These are phyloP conservation scores for Teratosphaeriaceae sp. DNA, from an alignment of 2,329 filamentous ascomycete genomes.

Conservation along the genomic window DNA sequence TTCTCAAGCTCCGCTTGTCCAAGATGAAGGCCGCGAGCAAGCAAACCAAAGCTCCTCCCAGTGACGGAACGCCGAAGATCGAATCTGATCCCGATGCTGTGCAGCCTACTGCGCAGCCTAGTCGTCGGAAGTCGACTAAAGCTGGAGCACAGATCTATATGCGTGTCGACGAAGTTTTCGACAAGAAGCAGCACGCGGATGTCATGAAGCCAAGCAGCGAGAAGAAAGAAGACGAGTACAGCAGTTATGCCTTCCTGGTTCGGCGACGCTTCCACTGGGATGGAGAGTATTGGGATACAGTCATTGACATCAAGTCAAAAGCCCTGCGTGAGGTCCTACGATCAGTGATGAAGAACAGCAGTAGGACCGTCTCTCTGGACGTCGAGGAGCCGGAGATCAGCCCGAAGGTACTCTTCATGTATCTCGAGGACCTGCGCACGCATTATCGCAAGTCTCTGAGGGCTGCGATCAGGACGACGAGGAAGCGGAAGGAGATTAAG, in stretches of 20 bases:
- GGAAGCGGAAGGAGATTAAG: slow-evolving; percentile 56
- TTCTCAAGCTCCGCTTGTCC: no score
- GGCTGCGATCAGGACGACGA: slow-evolving; percentile 48
- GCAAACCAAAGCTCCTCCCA: no score
- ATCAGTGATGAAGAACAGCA: slow-evolving; percentile 66
- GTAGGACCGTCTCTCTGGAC: slow-evolving; percentile 73
- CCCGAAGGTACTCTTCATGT: slow-evolving; percentile 48
- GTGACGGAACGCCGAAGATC: no score
- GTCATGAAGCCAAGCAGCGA: slow-evolving; percentile 61
- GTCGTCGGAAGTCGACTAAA: slow-evolving; percentile 23
- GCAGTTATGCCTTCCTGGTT: slow-evolving; percentile 77
- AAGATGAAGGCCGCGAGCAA: no score
- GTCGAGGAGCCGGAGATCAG: slow-evolving; percentile 65
- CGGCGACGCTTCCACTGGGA: slow-evolving; percentile 78
- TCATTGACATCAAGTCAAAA: slow-evolving; percentile 82
- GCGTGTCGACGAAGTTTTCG: slow-evolving; percentile 58
- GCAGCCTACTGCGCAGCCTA: no score
- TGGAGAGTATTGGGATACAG: slow-evolving; percentile 67
- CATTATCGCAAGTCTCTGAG: slow-evolving; percentile 58
- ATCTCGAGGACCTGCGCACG: slow-evolving; percentile 68
- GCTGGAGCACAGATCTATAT: slow-evolving; percentile 55
- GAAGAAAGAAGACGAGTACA: slow-evolving; percentile 62
- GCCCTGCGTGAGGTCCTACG: slow-evolving; percentile 63
- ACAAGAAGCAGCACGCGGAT: slow-evolving; percentile 55
- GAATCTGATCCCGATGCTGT: no score